Evolutionary conservation across 2,329 filamentous ascomycete genomes (phyloP).

Genomic region (Rutstroemia sp.): DNA sequence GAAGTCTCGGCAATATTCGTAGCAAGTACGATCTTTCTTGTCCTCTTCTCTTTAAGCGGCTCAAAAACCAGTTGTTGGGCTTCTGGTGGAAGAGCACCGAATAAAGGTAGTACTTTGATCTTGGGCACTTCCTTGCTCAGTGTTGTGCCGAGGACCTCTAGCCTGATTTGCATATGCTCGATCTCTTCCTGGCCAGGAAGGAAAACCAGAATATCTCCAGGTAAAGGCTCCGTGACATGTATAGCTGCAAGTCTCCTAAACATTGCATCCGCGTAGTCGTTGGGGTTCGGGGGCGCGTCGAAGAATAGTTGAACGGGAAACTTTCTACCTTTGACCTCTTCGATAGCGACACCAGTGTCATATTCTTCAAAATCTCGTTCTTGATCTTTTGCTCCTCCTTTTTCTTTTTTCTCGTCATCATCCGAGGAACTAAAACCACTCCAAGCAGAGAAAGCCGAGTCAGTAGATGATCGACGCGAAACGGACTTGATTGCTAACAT

Average conservation of each 20-base stretch:
- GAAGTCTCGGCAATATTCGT: constrained; percentile 99
- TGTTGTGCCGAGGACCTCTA: constrained; percentile 70
- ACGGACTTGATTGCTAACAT: constrained; percentile 1
- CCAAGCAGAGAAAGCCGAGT: constrained; percentile 18
- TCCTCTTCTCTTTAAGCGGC: constrained; percentile 61
- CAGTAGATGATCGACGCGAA: constrained; percentile 13
- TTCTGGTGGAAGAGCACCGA: constrained; percentile 80
- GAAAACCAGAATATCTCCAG: constrained; percentile 89
- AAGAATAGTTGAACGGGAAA: constrained; percentile 77
- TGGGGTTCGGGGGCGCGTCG: constrained; percentile 57
- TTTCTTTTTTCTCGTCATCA: constrained; percentile 2
- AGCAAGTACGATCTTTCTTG: constrained; percentile 81
- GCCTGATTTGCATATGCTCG: constrained; percentile 68
- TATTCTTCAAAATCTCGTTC: background rate
- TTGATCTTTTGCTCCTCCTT: background rate
- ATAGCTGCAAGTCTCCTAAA: constrained; percentile 79
- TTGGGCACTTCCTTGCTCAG: constrained; percentile 71
- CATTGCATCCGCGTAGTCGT: constrained; percentile 72
- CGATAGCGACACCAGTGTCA: constrained; percentile 23
- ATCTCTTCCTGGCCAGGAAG: constrained; percentile 91
- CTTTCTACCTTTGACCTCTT: constrained; percentile 75
- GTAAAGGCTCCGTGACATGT: constrained; percentile 80
- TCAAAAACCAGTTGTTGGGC: constrained; percentile 83
- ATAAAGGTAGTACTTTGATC: constrained; percentile 68
- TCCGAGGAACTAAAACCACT: constrained; percentile 19